Base-by-base conservation (phyloP, 2,329 filamentous ascomycete genomes). In the Ceratocystis destructans region DNA sequence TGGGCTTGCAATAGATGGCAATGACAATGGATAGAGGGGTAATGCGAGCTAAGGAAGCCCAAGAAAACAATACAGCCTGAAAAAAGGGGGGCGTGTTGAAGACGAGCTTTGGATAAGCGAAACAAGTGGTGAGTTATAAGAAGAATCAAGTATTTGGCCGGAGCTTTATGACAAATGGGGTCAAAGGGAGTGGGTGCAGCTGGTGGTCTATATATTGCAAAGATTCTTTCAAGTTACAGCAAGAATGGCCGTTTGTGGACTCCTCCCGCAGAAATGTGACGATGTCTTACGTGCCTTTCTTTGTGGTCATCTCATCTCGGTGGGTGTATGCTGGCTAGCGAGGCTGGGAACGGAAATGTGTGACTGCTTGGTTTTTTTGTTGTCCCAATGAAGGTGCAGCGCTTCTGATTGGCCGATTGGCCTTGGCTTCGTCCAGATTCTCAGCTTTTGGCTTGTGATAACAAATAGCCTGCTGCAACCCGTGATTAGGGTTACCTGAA, bases 371-470 rank as follows among this genome's bases (percentile, higher is more conserved):
- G n/a, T 64, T 64, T 50, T 50, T 53, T 46, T 37, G 25, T 31
- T 45, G 61, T 64, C 57, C 25, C 20, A 46, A 6, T 17, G 6
- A 1, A 12, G 4, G 6, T 59, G 2, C 8, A 4, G 7, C 5
- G n/a, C 53, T 31, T 25, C 50, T 65, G 64, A 65, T 65, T 65
- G 50, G 64, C 50, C n/a, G 33, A 31, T 31, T 37, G 22, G 46
- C 62, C 7, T 53, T 20, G 5, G 20, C 33, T 44, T 57, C 1
- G 25, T 41, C 46, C 20, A n/a, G 20, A 50, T 25, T 50, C 15
- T 10, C 17, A 37, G 28, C 45, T 20, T 65, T 59, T 61, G 37
- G 64, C 64, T 65, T 65, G 64, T 57, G 63, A 64, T 44, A 41
- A 61, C 59, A 62, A n/a, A 8, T 45, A 45, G 10, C 12, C 53